phyloP scores from a whole-genome alignment of 257 asterid species.

The Salvia splendens region DNA sequence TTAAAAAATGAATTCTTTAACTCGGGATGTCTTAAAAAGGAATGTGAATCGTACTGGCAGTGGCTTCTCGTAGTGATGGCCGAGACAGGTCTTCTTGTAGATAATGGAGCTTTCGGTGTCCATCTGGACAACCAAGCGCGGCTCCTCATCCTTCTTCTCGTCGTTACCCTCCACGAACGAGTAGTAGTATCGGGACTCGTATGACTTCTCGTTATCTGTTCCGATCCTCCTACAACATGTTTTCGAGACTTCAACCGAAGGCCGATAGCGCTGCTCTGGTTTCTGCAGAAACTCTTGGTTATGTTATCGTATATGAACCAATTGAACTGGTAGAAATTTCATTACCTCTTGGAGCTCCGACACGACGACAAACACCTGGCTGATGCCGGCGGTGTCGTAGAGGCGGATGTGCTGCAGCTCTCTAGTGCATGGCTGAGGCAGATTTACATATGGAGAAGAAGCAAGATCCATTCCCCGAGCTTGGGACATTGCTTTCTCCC shows the following conservation, averaged over 20 bases:
- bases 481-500: conserved; percentile 58
- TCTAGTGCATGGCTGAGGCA: conserved; percentile 56
- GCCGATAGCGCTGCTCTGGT: conserved; percentile 59
- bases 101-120: conserved; percentile 74
- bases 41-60: conserved; percentile 42
- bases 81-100: conserved; percentile 71
- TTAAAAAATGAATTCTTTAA: too few relatives aligned
- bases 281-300: conserved; percentile 38
- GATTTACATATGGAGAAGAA: conserved; percentile 43
- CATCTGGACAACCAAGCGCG: conserved; percentile 75
- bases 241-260: conserved; percentile 62
- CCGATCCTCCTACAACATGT: conserved; percentile 60
- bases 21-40: too few relatives aligned
- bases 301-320: not conserved
- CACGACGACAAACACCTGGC: conserved; percentile 62
- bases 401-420: conserved; percentile 66
- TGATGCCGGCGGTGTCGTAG: conserved; percentile 54
- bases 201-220: conserved; percentile 43
- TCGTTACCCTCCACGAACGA: conserved; percentile 59
- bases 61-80: conserved; percentile 60
- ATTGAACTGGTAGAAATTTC: not conserved
- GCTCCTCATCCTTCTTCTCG: conserved; percentile 57
- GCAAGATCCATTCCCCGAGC: conserved; percentile 34
- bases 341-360: conserved; percentile 59
- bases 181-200: conserved; percentile 58